Evolutionary conservation across 2,329 filamentous ascomycete species (phyloP).

Genomic region (Aspergillus clavatus): DNA sequence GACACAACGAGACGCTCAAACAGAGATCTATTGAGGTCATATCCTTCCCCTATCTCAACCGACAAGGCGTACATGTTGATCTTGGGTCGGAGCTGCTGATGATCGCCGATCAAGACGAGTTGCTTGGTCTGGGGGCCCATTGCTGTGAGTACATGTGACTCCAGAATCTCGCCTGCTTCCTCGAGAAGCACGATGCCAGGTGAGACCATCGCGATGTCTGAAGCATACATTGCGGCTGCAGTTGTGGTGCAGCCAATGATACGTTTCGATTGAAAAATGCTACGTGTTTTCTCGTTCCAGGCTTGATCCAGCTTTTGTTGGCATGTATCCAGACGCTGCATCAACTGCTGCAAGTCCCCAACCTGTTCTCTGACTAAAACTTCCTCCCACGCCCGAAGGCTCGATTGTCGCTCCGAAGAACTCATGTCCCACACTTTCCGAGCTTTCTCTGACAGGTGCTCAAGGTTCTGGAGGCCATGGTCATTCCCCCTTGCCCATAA

Average conservation of each 20-base stretch:
- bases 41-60: conserved; percentile 61
- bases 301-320: conserved; percentile 8
- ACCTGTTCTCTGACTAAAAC: conserved; percentile 50
- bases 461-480: conserved; percentile 41
- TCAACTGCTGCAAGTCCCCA: conserved; percentile 10
- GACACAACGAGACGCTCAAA: conserved; percentile 63
- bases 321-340: conserved; percentile 11
- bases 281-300: conserved; percentile 11
- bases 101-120: conserved; percentile 66
- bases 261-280: conserved; percentile 49
- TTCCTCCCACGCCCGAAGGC: conserved; percentile 42
- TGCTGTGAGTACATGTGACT: conserved; percentile 61
- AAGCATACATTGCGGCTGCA: conserved; percentile 58
- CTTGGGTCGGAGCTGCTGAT: conserved; percentile 67
- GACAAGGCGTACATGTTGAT: conserved; percentile 56
- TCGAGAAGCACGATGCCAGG: conserved; percentile 64
- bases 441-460: conserved; percentile 23
- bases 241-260: conserved; percentile 70
- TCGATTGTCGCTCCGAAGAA: conserved; percentile 29
- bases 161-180: conserved; percentile 69
- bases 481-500: conserved; percentile 49
- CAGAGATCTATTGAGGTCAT: conserved; percentile 61
- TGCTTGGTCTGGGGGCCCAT: conserved; percentile 55
- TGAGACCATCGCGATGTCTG: conserved; percentile 49
- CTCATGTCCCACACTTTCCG: conserved; percentile 51